Conservation (phyloP, 305 asterid species). For the Fraxinus albicans region DNA sequence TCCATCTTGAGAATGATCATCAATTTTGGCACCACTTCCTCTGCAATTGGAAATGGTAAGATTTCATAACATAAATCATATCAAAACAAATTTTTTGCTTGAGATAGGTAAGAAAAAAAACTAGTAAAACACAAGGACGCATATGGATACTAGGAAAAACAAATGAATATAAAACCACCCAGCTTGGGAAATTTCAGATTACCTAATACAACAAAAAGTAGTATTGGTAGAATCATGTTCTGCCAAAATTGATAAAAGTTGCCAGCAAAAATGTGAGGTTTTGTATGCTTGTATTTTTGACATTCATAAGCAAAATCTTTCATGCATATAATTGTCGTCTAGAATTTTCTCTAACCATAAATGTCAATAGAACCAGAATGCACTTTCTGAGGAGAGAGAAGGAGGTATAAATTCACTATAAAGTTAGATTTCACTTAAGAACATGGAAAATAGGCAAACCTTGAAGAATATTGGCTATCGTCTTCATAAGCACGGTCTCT, state of each 20-base stretch:
- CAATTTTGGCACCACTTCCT: conserved; percentile 41
- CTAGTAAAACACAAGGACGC: not conserved
- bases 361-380: not conserved
- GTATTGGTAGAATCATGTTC: not conserved
- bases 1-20: conserved; percentile 80
- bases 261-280: not conserved
- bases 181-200: not conserved
- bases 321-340: not conserved
- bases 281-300: not conserved
- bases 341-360: not conserved
- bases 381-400: not conserved
- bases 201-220: not conserved
- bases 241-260: not conserved
- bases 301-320: not conserved
- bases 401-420: not conserved
- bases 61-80: not conserved
- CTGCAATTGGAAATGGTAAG: not conserved
- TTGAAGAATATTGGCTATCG: conserved; percentile 80
- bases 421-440: conserved; percentile 8
- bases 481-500: conserved; percentile 60
- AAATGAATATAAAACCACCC: not conserved
- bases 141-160: not conserved
- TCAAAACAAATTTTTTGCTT: not conserved
- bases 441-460: conserved; percentile 44
- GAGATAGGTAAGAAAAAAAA: not conserved